Base-by-base conservation (phyloP, 768 basidiomycete species). In the Albatrellus ellisii region DNA sequence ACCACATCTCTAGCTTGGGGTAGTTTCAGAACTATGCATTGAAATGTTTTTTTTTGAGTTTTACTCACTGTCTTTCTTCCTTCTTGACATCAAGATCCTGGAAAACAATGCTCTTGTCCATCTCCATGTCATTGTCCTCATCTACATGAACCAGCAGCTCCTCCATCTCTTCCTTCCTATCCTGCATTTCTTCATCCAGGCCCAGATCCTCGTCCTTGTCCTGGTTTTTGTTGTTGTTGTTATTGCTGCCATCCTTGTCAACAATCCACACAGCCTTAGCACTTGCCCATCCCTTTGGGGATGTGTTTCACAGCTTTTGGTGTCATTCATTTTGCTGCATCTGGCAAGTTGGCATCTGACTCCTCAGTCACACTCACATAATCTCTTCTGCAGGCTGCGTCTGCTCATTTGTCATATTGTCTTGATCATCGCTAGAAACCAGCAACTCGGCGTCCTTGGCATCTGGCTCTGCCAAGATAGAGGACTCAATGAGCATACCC, bases 351-450 rank as follows among this genome's bases (percentile, higher is more conserved):
- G n/a, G 52, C 50, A 9, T 45, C 41, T 21, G 55, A 49, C 4
- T 49, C 34, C 32, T 27, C 24, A 42, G 26, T 57, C 3, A 53
- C 62, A 5, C 70, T 17, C 64, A 65, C 79, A 97, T 87, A 57
- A 97, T 94, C 54, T 95, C 94, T 57, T 97, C 90, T 0, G 90
- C 94, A 1, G 94, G 94, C 92, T 94, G 97, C 0, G 94, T 99
- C 59, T 99, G 94, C n/a, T n/a, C n/a, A n/a, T n/a, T n/a, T n/a
- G n/a, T n/a, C 60, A 95, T 70, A 43, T 87, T 79, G 53, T 97
- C 91, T 4, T 82, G 86, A 18, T 85, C 77, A 57, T 94, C 90
- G 38, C 73, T 79, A 1, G 88, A 90, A 9, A 86, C 72, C 37
- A 97, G 63, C 5, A 89, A 90, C 58, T 97, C 92, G 0, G 82